phyloP scores from a whole-genome alignment of 2,329 filamentous ascomycete genomes.

The Fusarium circinatum region DNA sequence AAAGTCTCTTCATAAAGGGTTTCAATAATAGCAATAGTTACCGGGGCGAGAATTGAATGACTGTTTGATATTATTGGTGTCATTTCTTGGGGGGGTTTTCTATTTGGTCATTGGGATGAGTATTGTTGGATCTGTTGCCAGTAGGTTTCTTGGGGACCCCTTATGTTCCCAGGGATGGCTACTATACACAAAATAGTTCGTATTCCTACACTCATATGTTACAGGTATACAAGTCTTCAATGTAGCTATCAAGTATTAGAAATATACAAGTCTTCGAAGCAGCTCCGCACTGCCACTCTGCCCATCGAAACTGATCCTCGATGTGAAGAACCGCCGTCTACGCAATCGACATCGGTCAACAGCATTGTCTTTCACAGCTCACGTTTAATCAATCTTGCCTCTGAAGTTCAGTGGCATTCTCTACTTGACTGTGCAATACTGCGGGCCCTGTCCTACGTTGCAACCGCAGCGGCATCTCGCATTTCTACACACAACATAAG shows the following conservation, averaged over 20 bases:
- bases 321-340: neutral
- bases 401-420: neutral
- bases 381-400: conserved; percentile 13
- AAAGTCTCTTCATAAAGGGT: neutral
- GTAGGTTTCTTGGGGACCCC: neutral
- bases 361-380: neutral
- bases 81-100: neutral
- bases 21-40: neutral
- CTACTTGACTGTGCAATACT: conserved; percentile 18
- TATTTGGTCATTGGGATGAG: neutral
- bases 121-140: neutral
- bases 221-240: neutral
- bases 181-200: neutral
- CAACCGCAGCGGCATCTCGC: conserved; percentile 40
- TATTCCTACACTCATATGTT: neutral
- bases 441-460: conserved; percentile 31
- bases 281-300: neutral
- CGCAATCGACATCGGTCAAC: neutral
- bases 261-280: neutral
- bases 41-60: too few species aligned
- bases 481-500: conserved; percentile 25
- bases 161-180: neutral
- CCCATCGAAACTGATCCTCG: neutral
- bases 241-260: neutral
- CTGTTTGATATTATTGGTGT: neutral